Base-by-base conservation (phyloP, 1,139 yeast species). In the Arxiozyma telluris region DNA sequence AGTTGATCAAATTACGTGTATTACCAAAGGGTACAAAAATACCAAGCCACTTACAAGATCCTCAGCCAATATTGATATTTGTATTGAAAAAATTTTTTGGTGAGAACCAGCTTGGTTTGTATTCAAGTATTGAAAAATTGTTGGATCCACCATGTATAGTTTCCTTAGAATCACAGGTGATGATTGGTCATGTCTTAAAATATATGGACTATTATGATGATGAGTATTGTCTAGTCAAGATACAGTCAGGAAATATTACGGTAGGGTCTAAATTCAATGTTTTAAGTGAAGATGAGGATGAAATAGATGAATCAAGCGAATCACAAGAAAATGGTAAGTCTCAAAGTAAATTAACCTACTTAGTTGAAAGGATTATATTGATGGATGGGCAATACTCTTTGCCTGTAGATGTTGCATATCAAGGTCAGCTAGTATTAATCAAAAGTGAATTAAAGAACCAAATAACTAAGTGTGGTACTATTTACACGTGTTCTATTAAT, bases 381-480 rank as follows among this genome's bases (percentile, higher is more conserved):
- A 78, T 88, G 25, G 84, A 89, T 50, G 93, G 93, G 0, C 75
- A 96, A 57, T 90, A 87, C 65, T 77, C 76, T 42, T 70, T 84
- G 0, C 78, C 82, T 0, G 76, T 87, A 0, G 72, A 76, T 0
- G 74, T 75, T 25, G 82, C 85, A 0, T 73, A 77, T 5, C 78
- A 79, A 1, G 97, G 97, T 0, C 77, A 79, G 38, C 71, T 89
- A 54, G 93, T 82, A 0, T 64, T 91, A 6, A 69, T 90, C 0
- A 76, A 79, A 8, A 96, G 96, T 0, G 66, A 45, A 12, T 22
- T 73, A 12, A 71, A 85, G 34, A 83, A 82, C 52, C 60, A 74
- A 23, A 73, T 84, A 59, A 73, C 74, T 47, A 87, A 86, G 64
- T 73, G 81, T 34, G 88, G 88, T 4, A 77, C 89, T 0, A 64